These are phyloP conservation scores for Thuja plicata DNA, from an alignment of 83 land plant species.

Conservation along the genomic window DNA sequence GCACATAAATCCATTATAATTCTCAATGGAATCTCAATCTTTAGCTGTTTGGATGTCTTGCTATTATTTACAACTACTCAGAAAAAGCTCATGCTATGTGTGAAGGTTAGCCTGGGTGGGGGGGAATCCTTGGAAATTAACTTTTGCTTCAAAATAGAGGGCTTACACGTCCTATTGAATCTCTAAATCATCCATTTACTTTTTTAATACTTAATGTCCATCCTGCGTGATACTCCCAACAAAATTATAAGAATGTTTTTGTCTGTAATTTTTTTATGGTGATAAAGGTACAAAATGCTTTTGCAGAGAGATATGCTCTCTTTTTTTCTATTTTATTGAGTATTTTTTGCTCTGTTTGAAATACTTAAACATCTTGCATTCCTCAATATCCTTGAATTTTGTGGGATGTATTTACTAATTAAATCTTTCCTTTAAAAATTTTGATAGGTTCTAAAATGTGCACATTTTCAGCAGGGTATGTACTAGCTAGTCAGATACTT, in stretches of 20 bases:
- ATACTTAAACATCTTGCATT: background rate
- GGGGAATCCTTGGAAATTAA: no score
- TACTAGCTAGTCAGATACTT: background rate
- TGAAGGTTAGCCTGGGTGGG: no score
- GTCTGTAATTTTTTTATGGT: background rate
- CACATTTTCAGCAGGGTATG: conserved; percentile 4
- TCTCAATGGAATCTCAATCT: no score
- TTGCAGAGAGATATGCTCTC: background rate
- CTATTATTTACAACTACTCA: no score
- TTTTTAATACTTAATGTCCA: no score
- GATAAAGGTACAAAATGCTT: background rate
- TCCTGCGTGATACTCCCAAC: no score
- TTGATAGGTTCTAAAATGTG: conserved; percentile 12
- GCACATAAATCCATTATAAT: no score
- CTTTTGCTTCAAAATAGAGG: no score
- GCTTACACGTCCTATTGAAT: no score
- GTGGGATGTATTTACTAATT: conserved; percentile 5
- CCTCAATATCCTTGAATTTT: background rate
- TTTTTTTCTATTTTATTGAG: background rate
- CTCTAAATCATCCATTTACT: no score
- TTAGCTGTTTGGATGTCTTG: no score
- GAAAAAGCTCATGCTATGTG: no score
- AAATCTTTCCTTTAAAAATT: background rate
- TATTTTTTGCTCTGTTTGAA: background rate
- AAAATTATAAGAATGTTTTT: background rate